These are phyloP conservation scores for Primulina eburnea DNA, from an alignment of 257 asterid species.

Conservation along the genomic window DNA sequence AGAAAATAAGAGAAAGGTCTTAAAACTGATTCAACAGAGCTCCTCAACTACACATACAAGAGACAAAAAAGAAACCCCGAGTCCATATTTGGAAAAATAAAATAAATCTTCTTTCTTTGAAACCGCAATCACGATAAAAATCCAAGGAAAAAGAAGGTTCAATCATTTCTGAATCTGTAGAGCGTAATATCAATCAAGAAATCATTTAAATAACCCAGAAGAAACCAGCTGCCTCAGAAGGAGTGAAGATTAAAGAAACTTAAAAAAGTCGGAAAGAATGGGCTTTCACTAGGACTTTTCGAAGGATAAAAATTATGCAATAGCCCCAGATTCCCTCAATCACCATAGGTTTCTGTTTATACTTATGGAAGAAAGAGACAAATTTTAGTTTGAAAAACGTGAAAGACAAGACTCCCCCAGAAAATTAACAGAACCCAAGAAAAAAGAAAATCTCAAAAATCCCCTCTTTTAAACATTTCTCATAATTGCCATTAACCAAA, in stretches of 20 bases:
- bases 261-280: conserved; percentile 21
- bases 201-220: not conserved
- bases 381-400: conserved; percentile 48
- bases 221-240: conserved; percentile 17
- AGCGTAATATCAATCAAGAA: conserved; percentile 11
- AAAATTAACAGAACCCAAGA: conserved; percentile 34
- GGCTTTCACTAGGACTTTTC: conserved; percentile 40
- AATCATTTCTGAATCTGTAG: not conserved
- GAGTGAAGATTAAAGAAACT: conserved; percentile 5
- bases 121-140: conserved; percentile 18
- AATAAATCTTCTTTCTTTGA: not conserved
- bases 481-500: not conserved
- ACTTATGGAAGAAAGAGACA: conserved; percentile 2
- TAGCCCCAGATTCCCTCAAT: conserved; percentile 60
- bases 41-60: conserved; percentile 30
- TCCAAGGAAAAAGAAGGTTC: conserved; percentile 23
- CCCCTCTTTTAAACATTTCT: conserved; percentile 12
- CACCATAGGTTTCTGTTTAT: conserved; percentile 14
- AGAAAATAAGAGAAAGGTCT: not conserved
- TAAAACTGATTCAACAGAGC: conserved; percentile 26
- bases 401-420: conserved; percentile 64
- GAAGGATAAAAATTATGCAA: conserved; percentile 22
- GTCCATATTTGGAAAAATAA: conserved; percentile 25
- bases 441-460: conserved; percentile 14
- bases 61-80: conserved; percentile 1